Percentiles rank a stretch among this genome's conserved stretches.
phyloP scores from a whole-genome alignment of 345 rosid species.

The Pugionium dolabratum region DNA sequence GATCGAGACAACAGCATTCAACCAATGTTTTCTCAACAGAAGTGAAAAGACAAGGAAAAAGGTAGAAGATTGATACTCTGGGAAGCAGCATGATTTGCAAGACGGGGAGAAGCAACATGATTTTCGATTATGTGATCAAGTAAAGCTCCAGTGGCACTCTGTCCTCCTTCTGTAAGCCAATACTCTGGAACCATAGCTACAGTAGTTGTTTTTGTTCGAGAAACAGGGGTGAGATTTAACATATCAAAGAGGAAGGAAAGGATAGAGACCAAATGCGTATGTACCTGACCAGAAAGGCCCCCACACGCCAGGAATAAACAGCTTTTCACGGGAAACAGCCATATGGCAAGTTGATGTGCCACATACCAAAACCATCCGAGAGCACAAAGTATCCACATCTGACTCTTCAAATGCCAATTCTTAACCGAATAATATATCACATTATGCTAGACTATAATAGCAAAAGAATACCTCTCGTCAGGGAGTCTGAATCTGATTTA shows the following conservation, averaged over 20 bases:
- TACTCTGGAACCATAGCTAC: slow-evolving; percentile 88
- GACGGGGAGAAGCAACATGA: slow-evolving; percentile 82
- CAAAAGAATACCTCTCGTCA: slow-evolving; percentile 50
- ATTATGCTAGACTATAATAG: slow-evolving; percentile 1
- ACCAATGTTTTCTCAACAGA: slow-evolving; percentile 11
- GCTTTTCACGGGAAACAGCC: slow-evolving; percentile 82
- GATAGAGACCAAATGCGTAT: neutral
- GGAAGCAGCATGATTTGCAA: slow-evolving; percentile 92
- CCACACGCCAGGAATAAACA: slow-evolving; percentile 97
- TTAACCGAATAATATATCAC: slow-evolving; percentile 1
- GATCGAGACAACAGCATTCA: slow-evolving; percentile 15
- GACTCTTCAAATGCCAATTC: slow-evolving; percentile 42
- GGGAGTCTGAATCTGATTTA: slow-evolving; percentile 48
- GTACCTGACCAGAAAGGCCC: slow-evolving; percentile 99
- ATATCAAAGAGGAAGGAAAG: slow-evolving; percentile 12
- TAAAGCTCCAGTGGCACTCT: slow-evolving; percentile 98
- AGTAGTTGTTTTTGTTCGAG: neutral
- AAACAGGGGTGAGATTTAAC: slow-evolving; percentile 22
- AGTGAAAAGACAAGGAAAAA: neutral
- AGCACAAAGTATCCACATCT: slow-evolving; percentile 68
- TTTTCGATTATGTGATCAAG: slow-evolving; percentile 81
- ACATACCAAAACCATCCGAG: slow-evolving; percentile 85
- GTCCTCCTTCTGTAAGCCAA: slow-evolving; percentile 99
- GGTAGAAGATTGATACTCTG: slow-evolving; percentile 50
- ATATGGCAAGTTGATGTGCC: slow-evolving; percentile 98